Evolutionary conservation across 1,139 yeast species (phyloP).

Genomic region (Suhomyces bolitotheri): DNA sequence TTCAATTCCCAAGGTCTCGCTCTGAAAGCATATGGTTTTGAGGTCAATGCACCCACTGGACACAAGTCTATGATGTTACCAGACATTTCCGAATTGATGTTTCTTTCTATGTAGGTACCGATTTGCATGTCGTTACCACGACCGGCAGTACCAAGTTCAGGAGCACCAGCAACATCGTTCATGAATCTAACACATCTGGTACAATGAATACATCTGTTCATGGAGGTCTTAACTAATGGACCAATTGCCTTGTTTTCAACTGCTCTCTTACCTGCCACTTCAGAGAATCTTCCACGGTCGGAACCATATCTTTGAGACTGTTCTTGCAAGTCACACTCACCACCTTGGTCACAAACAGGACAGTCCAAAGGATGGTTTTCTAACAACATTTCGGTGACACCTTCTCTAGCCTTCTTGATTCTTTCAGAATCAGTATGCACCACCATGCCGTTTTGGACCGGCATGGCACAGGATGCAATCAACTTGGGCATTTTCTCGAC

Average conservation of each 20-base stretch:
- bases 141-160: conserved; percentile 86
- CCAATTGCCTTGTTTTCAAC: conserved; percentile 90
- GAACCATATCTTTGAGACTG: conserved; percentile 82
- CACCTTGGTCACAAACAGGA: conserved; percentile 94
- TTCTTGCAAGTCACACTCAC: conserved; percentile 91
- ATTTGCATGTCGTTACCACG: conserved; percentile 93
- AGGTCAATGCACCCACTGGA: conserved; percentile 91
- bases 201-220: conserved; percentile 94
- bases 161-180: conserved; percentile 92
- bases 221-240: conserved; percentile 84
- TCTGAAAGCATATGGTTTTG: conserved; percentile 86
- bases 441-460: conserved; percentile 87
- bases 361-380: conserved; percentile 93
- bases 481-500: conserved; percentile 89
- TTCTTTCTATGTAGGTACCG: conserved; percentile 85
- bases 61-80: conserved; percentile 88
- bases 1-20: conserved; percentile 95
- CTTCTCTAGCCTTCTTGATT: conserved; percentile 83
- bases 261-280: conserved; percentile 83
- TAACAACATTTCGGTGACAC: conserved; percentile 84
- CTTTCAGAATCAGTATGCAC: conserved; percentile 80
- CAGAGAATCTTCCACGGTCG: conserved; percentile 84
- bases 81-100: conserved; percentile 80
- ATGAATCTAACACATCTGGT: conserved; percentile 89
- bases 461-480: conserved; percentile 90